Percentiles rank a stretch among this genome's conserved stretches.
Evolutionary conservation across 495 filamentous ascomycete species (phyloP).

Genomic region (Penicillium ochrochloron): DNA sequence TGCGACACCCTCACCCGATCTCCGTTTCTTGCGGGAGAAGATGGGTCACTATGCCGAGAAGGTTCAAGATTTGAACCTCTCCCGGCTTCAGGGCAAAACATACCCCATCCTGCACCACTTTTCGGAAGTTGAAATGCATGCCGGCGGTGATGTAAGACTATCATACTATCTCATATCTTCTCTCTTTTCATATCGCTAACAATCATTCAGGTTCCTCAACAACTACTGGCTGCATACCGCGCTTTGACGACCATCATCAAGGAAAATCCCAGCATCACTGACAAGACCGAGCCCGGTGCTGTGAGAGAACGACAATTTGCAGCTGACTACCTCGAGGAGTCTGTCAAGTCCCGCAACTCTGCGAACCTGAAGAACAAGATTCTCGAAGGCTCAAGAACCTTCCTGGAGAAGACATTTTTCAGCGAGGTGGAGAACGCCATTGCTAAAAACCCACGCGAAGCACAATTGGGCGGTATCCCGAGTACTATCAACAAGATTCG

Average conservation of each 20-base stretch:
- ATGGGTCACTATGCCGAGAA: conserved; percentile 76
- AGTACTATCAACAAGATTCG: conserved; percentile 87
- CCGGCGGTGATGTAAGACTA: conserved; percentile 63
- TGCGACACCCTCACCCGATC: conserved; percentile 58
- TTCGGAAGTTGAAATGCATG: conserved; percentile 66
- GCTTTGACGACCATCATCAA: conserved; percentile 74
- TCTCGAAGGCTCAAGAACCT: conserved; percentile 73
- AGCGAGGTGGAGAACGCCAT: conserved; percentile 74
- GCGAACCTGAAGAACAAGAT: conserved; percentile 72
- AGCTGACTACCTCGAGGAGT: conserved; percentile 71
- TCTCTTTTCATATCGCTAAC: conserved; percentile 3
- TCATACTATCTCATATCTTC: conserved; percentile 7
- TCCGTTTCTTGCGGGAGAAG: conserved; percentile 77
- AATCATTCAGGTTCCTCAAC: conserved; percentile 57
- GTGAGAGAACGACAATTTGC: conserved; percentile 79
- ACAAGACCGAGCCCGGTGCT: conserved; percentile 55
- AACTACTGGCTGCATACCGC: conserved; percentile 77
- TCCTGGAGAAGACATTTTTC: conserved; percentile 76
- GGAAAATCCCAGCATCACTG: conserved; percentile 62
- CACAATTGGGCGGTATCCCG: conserved; percentile 86
- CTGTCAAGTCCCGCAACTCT: conserved; percentile 61
- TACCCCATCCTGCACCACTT: conserved; percentile 77
- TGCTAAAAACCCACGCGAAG: conserved; percentile 81
- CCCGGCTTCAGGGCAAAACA: conserved; percentile 64
- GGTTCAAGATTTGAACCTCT: conserved; percentile 74